Evolutionary conservation across 176 grass and related monocot genomes (phyloP), one percentile per base, ranked within the genome.

Genomic region (Oryza rufipogon): DNA sequence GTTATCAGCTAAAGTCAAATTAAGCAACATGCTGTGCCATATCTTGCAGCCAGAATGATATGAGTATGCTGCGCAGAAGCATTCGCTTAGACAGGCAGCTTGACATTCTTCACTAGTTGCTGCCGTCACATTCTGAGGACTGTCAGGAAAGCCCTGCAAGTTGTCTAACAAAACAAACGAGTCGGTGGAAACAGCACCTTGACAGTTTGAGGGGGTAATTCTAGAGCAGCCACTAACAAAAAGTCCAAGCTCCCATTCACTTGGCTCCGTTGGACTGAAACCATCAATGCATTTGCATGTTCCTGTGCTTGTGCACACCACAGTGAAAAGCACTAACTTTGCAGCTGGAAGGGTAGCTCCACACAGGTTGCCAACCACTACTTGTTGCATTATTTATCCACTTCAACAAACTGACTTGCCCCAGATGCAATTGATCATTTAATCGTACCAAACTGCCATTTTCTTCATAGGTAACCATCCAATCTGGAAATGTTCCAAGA

Each of bases 21-120:
- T 78, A 64, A 80, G 45, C 6, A 91, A 22, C 12, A 76, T 25
- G 10, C n/a, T 25, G 12, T 87, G 49, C 89, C 89, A 91, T 20
- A 80, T 61, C 70, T 66, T 71, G 46, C 89, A 91, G 41, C 48
- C 75, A 46, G 38, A 15, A 20, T 74, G 25, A 70, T 77, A 84
- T 1, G 85, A 82, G 75, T 84, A 91, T 51, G 89, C 89, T 14
- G 73, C 73, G 2, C 89, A 87, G 34, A 75, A 87, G 73, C 89
- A 91, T 60, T 91, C 68, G 25, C 25, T 84, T 46, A 54, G 19
- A 11, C 89, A 91, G 3, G 63, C 2, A 5, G 48, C 56, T 84
- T 71, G 38, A 66, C 89, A 87, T 41, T 87, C 80, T 68, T 84
- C 68, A 56, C 23, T 17, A 11, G 39, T 81, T 83, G 64, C 74